These are phyloP conservation scores for Tetrahymena elliotti DNA, from an alignment of 73 alveolate genomes.

Conservation along the genomic window DNA sequence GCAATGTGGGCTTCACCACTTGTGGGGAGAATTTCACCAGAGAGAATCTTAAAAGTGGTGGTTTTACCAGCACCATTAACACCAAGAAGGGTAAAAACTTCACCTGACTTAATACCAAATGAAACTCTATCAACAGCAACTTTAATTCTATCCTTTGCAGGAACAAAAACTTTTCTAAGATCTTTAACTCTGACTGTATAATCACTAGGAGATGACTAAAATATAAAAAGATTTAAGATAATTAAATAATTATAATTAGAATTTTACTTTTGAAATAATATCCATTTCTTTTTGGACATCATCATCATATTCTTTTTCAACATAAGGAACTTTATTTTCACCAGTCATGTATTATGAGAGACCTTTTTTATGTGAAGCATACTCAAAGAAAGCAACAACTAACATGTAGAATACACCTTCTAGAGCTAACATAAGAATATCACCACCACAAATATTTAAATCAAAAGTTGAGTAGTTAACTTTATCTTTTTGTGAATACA, in stretches of 20 bases:
- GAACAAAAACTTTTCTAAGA: slow-evolving; percentile 55
- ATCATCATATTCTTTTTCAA: slow-evolving; percentile 23
- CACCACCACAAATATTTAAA: slow-evolving; percentile 41
- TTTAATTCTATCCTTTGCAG: slow-evolving; percentile 30
- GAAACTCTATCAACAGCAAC: slow-evolving; percentile 90
- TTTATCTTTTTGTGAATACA: slow-evolving; percentile 3
- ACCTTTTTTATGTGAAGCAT: slow-evolving; percentile 37
- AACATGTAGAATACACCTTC: slow-evolving; percentile 13
- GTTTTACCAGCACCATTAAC: slow-evolving; percentile 99
- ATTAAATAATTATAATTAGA: not conserved
- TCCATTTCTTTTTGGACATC: slow-evolving; percentile 47
- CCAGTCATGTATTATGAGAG: slow-evolving; percentile 11
- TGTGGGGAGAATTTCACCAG: slow-evolving; percentile 86
- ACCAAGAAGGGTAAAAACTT: slow-evolving; percentile 96
- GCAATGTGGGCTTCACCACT: slow-evolving; percentile 80
- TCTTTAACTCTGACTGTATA: slow-evolving; percentile 45
- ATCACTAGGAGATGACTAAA: slow-evolving; percentile 37
- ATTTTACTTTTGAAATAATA: slow-evolving; percentile 3
- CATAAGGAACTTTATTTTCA: slow-evolving; percentile 16
- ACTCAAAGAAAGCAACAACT: slow-evolving; percentile 27
- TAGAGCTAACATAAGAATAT: slow-evolving; percentile 16
- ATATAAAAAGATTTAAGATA: not conserved
- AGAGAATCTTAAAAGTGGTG: slow-evolving; percentile 89
- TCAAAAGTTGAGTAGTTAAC: slow-evolving; percentile 34
- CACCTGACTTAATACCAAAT: slow-evolving; percentile 91